These are phyloP conservation scores for Eucalyptus erythrocorys DNA, from an alignment of 345 rosid genomes.

Conservation along the genomic window DNA sequence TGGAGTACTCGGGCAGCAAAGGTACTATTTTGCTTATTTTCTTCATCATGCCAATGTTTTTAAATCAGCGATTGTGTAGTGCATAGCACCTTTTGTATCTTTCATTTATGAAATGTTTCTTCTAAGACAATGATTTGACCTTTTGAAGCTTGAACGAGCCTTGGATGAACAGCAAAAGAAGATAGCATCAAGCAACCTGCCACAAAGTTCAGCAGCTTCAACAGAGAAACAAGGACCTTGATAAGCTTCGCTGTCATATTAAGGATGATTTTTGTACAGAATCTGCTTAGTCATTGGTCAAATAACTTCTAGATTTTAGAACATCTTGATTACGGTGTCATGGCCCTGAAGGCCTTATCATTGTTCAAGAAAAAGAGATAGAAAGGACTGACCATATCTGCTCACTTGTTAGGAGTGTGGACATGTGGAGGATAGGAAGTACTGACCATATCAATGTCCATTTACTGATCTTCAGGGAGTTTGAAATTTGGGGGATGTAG, in stretches of 20 bases:
- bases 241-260: background rate
- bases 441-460: background rate
- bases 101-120: background rate
- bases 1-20: constrained; percentile 92
- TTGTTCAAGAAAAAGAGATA: background rate
- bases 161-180: constrained; percentile 80
- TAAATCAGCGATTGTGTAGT: background rate
- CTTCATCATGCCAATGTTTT: background rate
- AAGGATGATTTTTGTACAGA: background rate
- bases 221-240: constrained; percentile 6
- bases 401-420: background rate
- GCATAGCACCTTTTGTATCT: background rate
- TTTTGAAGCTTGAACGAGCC: constrained; percentile 75
- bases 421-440: background rate
- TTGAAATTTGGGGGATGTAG: background rate
- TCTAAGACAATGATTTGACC: background rate
- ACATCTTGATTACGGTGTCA: background rate
- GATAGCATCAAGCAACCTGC: constrained; percentile 17
- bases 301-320: background rate
- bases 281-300: background rate
- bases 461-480: background rate
- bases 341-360: background rate
- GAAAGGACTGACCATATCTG: background rate
- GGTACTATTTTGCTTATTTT: constrained; percentile 18
- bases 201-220: constrained; percentile 6